Evolutionary conservation across 1,284 basidiomycete species (phyloP).

Genomic region (Ceratobasidium theobromae): DNA sequence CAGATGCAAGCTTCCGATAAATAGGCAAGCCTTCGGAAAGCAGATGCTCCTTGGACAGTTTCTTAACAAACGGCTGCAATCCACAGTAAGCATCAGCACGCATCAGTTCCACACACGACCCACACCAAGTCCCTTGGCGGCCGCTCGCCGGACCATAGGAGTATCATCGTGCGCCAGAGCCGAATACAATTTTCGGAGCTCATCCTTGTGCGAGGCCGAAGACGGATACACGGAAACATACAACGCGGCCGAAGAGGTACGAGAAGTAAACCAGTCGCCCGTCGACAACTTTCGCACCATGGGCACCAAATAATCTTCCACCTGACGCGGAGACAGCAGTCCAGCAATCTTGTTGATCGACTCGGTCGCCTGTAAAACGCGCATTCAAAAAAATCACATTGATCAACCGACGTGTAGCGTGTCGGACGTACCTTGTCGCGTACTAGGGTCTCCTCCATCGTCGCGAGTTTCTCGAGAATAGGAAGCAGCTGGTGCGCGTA

Average conservation of each 20-base stretch:
- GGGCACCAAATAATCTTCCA: slow-evolving; percentile 92
- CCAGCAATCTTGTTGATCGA: slow-evolving; percentile 91
- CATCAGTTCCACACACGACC: slow-evolving; percentile 44
- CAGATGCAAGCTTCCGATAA: slow-evolving; percentile 91
- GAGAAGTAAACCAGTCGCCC: slow-evolving; percentile 99
- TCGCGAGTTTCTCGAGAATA: slow-evolving; percentile 93
- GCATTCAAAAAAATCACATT: not conserved
- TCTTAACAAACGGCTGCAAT: slow-evolving; percentile 71
- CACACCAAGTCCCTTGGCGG: slow-evolving; percentile 94
- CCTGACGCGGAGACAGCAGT: slow-evolving; percentile 75
- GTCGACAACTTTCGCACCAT: slow-evolving; percentile 85
- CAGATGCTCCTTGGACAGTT: slow-evolving; percentile 76
- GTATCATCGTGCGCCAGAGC: slow-evolving; percentile 92
- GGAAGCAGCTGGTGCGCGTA: slow-evolving; percentile 88
- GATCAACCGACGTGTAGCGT: not conserved
- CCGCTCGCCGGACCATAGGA: slow-evolving; percentile 97
- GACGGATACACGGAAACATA: slow-evolving; percentile 93
- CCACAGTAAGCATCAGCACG: not conserved
- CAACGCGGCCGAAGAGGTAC: slow-evolving; percentile 93
- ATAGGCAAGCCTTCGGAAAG: slow-evolving; percentile 88
- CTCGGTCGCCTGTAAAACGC: slow-evolving; percentile 76
- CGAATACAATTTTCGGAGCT: slow-evolving; percentile 84
- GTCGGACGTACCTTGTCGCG: slow-evolving; percentile 81
- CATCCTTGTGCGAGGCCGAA: slow-evolving; percentile 75
- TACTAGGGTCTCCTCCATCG: slow-evolving; percentile 97